Evolutionary conservation across 768 basidiomycete genomes (phyloP).

Genomic region (Boletus sensibilis): DNA sequence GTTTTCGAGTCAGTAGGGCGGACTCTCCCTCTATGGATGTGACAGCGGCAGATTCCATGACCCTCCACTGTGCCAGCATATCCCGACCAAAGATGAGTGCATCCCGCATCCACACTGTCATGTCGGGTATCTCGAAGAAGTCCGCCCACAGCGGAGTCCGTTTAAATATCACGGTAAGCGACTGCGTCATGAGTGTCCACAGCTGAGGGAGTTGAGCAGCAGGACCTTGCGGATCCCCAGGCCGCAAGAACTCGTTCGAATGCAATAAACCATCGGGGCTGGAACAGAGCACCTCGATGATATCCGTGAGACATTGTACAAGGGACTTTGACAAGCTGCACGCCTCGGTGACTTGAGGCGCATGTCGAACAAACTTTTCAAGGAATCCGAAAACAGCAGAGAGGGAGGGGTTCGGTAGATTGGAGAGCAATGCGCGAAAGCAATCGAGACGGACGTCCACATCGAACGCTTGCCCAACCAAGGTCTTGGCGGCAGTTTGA

Average conservation of each 20-base stretch:
- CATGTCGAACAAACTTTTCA: slow-evolving; percentile 59
- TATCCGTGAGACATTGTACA: slow-evolving; percentile 89
- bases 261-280: slow-evolving; percentile 69
- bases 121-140: slow-evolving; percentile 75
- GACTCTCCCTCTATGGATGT: slow-evolving; percentile 22
- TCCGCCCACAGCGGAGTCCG: slow-evolving; percentile 80
- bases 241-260: slow-evolving; percentile 48
- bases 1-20: slow-evolving; percentile 27
- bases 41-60: slow-evolving; percentile 65
- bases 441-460: slow-evolving; percentile 88
- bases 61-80: slow-evolving; percentile 75
- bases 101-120: slow-evolving; percentile 98
- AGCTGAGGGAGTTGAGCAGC: slow-evolving; percentile 60
- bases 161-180: slow-evolving; percentile 82
- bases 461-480: slow-evolving; percentile 86
- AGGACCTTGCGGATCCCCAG: slow-evolving; percentile 44
- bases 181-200: slow-evolving; percentile 80
- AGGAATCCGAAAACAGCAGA: slow-evolving; percentile 73
- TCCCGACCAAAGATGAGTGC: slow-evolving; percentile 91
- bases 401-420: slow-evolving; percentile 63
- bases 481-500: slow-evolving; percentile 69
- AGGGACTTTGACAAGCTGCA: slow-evolving; percentile 86
- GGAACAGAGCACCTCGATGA: slow-evolving; percentile 84
- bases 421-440: slow-evolving; percentile 72
- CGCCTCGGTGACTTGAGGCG: slow-evolving; percentile 73